Base-by-base conservation (phyloP, 176 grass and related monocot genomes). In the Microstegium vimineum region DNA sequence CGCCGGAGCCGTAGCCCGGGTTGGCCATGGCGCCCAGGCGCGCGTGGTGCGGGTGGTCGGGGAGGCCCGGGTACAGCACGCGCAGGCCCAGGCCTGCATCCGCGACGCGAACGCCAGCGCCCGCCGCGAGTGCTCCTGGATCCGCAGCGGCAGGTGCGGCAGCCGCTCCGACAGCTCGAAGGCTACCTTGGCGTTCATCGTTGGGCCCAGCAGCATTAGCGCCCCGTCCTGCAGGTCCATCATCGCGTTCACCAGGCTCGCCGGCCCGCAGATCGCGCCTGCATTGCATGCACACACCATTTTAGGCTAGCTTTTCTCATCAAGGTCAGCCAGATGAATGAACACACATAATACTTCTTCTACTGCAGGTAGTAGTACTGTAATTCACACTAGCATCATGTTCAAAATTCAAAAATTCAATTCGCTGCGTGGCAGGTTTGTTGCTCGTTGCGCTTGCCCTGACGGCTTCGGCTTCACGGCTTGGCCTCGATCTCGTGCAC, bases 161-260 rank as follows among this genome's bases (percentile, higher is more conserved):
- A 98, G 92, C 9, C 95, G 92, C 42, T 88, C 86, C 22, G 95
- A 88, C 5, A 98, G 88, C 88, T 98, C 95, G 76, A 94, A 94
- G 0, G 95, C 95, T 45, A 98, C 90, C 92, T 98, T 98, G 26
- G 95, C 92, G 81, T 98, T 98, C 95, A 98, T 98, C 20, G 95
- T 98, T 8, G 95, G 95, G 13, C 95, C 95, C 9, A 85, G 86
- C 27, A 98, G 79, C 95, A 98, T 95, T 33, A 98, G 88, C 31
- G 95, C 92, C 6, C 95, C 95, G 1, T 91, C 81, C 13, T 93
- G 90, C 31, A 98, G 86, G 79, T 95, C 92, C 95, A 98, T 98
- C 95, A 98, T 98, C 64, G 86, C 83, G 86, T 93, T 93, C 52
- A 98, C 87, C 71, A 98, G 84, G 86, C 75, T 95, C 66, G 92